phyloP scores from a whole-genome alignment of 331 rosid genomes.

The Pyrus hybrid region DNA sequence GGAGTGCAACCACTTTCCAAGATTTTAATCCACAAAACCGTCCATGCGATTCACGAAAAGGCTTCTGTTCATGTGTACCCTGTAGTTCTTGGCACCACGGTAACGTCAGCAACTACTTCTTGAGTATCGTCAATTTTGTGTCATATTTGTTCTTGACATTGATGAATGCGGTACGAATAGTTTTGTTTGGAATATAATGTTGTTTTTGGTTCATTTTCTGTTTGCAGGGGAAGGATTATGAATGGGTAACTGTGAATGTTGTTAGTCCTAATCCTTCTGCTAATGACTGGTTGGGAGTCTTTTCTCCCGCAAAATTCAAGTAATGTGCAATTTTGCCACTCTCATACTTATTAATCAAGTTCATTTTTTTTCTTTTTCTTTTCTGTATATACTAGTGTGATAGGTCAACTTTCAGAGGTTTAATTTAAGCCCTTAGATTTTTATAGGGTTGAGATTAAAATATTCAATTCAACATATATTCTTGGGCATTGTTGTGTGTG shows the following conservation, averaged over 20 bases:
- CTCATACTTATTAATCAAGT: background rate
- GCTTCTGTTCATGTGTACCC: constrained; percentile 50
- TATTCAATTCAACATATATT: no score
- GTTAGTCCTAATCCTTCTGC: constrained; percentile 42
- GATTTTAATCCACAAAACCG: constrained; percentile 42
- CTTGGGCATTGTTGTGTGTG: no score
- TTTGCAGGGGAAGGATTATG: constrained; percentile 56
- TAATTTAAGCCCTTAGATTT: background rate
- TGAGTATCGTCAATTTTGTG: background rate
- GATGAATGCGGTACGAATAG: background rate
- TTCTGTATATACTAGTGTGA: background rate
- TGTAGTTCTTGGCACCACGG: constrained; percentile 51
- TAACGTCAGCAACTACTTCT: background rate
- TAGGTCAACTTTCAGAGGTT: background rate
- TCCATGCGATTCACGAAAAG: constrained; percentile 20
- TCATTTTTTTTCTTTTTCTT: background rate
- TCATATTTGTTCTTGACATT: background rate
- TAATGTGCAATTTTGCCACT: constrained; percentile 18
- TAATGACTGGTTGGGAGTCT: constrained; percentile 74
- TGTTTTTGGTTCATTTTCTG: background rate
- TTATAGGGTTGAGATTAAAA: background rate
- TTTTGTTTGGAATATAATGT: background rate
- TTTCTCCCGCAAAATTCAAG: constrained; percentile 83
- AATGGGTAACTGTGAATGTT: constrained; percentile 48
- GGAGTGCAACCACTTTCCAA: constrained; percentile 12